Conservation (phyloP, 345 rosid species). For the Crucihimalaya himalaica region DNA sequence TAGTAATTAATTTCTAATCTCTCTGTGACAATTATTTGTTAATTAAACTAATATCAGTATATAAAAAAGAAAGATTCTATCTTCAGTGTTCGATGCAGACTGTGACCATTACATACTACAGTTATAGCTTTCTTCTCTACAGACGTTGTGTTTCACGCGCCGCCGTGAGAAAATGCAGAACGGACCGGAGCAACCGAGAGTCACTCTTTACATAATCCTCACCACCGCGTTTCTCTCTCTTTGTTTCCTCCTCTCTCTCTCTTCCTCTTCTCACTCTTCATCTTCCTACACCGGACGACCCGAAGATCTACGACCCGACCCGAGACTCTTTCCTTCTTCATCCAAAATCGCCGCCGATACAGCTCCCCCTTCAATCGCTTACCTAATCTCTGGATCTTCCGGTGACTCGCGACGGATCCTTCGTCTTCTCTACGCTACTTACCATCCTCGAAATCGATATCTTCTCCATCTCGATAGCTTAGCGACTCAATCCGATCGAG, state of each 20-base stretch:
- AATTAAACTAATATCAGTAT: too few relatives aligned
- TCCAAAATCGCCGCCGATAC: slow-evolving; percentile 62
- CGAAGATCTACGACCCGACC: slow-evolving; percentile 52
- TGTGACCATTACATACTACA: slow-evolving; percentile 27
- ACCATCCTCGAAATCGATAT: slow-evolving; percentile 85
- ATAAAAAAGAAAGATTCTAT: background rate
- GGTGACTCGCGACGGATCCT: slow-evolving; percentile 69
- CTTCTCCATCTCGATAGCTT: slow-evolving; percentile 80
- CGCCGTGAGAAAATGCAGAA: slow-evolving; percentile 41
- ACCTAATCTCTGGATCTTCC: slow-evolving; percentile 72
- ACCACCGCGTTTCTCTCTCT: slow-evolving; percentile 65
- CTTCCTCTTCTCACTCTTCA: slow-evolving; percentile 42
- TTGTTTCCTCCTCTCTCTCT: slow-evolving; percentile 61
- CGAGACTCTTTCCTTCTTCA: slow-evolving; percentile 66
- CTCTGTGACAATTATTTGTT: background rate
- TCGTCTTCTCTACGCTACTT: slow-evolving; percentile 71
- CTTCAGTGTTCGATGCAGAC: background rate
- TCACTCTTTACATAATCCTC: slow-evolving; percentile 58
- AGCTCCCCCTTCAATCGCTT: slow-evolving; percentile 73
- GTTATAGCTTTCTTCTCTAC: slow-evolving; percentile 21
- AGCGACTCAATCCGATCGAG: slow-evolving; percentile 70
- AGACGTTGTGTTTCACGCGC: background rate
- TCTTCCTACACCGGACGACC: slow-evolving; percentile 36
- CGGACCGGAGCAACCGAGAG: slow-evolving; percentile 45
- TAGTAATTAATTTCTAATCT: background rate